A percentile compares a stretch with the other conserved stretches of the same genome.
phyloP scores from a whole-genome alignment of 169 alveolate genomes.

The Plasmodium relictum region DNA sequence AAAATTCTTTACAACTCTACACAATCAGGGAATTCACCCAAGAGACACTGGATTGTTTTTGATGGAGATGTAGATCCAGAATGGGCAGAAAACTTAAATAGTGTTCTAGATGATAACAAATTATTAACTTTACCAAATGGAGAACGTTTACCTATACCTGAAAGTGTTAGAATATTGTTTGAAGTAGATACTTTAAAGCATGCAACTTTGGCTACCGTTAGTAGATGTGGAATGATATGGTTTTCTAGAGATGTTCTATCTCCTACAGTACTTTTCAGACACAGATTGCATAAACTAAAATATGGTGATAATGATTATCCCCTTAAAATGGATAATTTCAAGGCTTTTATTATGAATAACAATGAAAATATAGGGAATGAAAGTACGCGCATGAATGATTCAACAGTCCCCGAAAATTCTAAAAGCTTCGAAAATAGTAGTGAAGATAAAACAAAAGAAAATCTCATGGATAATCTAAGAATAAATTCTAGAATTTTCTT shows the following conservation, averaged over 20 bases:
- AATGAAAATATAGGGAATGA: not conserved
- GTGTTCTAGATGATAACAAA: constrained; percentile 98
- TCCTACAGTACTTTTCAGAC: constrained; percentile 80
- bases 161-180: constrained; percentile 88
- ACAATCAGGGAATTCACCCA: constrained; percentile 77
- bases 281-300: constrained; percentile 89
- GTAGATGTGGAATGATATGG: constrained; percentile 99
- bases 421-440: constrained; percentile 3
- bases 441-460: constrained; percentile 9
- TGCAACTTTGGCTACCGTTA: constrained; percentile 99
- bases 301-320: constrained; percentile 89
- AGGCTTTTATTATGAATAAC: constrained; percentile 15
- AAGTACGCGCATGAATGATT: constrained; percentile 7
- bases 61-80: constrained; percentile 99
- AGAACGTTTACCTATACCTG: constrained; percentile 95
- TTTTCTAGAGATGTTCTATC: constrained; percentile 94
- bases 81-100: constrained; percentile 99
- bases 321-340: constrained; percentile 51
- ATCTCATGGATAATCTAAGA: constrained; percentile 45
- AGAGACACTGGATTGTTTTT: constrained; percentile 97
- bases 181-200: constrained; percentile 96
- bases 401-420: constrained; percentile 3
- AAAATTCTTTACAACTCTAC: constrained; percentile 69
- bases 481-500: constrained; percentile 38
- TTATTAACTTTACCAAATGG: constrained; percentile 98